Evolutionary conservation across 345 rosid genomes (phyloP).

Genomic region (Eucalyptus melliodora): DNA sequence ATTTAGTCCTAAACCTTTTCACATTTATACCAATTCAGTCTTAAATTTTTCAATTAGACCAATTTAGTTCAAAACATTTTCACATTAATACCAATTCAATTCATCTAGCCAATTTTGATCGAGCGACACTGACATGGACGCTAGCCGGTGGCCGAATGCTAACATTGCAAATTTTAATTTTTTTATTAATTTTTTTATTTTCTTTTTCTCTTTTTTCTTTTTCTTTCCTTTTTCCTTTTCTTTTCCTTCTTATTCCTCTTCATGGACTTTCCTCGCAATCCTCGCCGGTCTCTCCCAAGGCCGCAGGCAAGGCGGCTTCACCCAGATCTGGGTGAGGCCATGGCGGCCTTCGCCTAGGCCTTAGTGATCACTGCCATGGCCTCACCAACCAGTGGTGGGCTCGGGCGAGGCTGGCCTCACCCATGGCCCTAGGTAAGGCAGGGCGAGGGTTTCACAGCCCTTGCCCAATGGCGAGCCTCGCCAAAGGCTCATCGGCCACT

Average conservation of each 20-base stretch:
- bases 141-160: accelerated
- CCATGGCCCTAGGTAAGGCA: accelerated
- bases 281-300: accelerated
- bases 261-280: accelerated
- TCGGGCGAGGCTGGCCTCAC: accelerated
- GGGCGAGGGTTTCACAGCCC: accelerated
- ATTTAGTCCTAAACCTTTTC: accelerated
- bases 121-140: accelerated
- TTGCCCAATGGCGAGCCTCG: accelerated
- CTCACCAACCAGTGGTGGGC: accelerated
- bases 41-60: accelerated
- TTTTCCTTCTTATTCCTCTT: accelerated
- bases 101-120: accelerated
- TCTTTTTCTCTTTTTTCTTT: accelerated
- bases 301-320: accelerated
- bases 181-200: no score
- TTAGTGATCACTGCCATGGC: accelerated
- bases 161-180: no score
- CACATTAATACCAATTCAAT: no score
- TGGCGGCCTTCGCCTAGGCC: accelerated
- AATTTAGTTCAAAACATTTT: no score
- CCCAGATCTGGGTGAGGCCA: no score
- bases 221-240: no score
- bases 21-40: accelerated
- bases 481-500: accelerated